Evolutionary conservation across 2,329 filamentous ascomycete species (phyloP).

Genomic region (Beauveria medogensis): DNA sequence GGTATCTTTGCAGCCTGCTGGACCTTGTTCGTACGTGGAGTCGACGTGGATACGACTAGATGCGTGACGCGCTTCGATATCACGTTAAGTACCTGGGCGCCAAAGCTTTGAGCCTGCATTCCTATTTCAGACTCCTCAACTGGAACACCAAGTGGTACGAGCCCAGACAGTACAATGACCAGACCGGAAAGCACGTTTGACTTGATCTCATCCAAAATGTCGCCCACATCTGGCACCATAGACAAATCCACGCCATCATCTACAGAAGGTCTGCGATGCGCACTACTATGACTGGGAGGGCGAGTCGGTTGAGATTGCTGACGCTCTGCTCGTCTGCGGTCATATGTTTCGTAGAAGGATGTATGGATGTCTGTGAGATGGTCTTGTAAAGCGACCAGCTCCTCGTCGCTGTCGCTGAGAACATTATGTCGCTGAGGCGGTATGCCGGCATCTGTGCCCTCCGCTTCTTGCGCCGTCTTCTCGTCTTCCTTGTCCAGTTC

Average conservation of each 20-base stretch:
- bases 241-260: conserved; percentile 37
- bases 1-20: conserved; percentile 73
- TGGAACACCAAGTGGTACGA: conserved; percentile 75
- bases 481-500: conserved; percentile 73
- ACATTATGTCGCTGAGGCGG: conserved; percentile 58
- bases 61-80: conserved; percentile 61
- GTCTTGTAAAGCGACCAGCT: conserved; percentile 67
- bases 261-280: conserved; percentile 23
- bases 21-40: conserved; percentile 83
- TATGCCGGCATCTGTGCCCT: conserved; percentile 20
- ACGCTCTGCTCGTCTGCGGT: conserved; percentile 39
- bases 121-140: conserved; percentile 78
- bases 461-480: conserved; percentile 19
- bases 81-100: conserved; percentile 53
- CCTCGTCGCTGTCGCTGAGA: conserved; percentile 79
- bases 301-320: conserved; percentile 27
- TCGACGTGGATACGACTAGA: conserved; percentile 60
- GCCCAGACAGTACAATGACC: conserved; percentile 79
- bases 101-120: conserved; percentile 79
- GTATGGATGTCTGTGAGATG: conserved; percentile 69
- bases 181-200: conserved; percentile 63
- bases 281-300: conserved; percentile 25
- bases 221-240: conserved; percentile 73
- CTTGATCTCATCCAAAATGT: conserved; percentile 79
- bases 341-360: conserved; percentile 78